Conservation (phyloP, 495 filamentous ascomycete species). For the Trypethelium eluteriae region DNA sequence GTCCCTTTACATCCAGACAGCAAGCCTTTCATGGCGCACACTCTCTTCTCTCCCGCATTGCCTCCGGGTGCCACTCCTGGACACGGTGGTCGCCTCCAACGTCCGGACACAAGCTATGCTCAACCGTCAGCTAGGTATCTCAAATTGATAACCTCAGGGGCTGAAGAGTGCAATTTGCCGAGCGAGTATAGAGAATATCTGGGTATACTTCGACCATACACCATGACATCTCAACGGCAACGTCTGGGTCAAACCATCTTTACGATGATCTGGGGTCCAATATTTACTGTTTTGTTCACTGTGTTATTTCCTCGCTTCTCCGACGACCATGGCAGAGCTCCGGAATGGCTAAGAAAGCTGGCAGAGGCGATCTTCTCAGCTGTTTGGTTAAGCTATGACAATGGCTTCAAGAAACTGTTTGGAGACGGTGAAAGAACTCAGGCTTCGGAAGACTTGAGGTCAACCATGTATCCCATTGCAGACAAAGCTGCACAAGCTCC, state of each 20-base stretch:
- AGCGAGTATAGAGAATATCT: slow-evolving; percentile 66
- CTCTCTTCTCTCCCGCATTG: slow-evolving; percentile 47
- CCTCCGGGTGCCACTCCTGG: slow-evolving; percentile 29
- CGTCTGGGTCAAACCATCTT: slow-evolving; percentile 56
- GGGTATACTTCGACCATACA: slow-evolving; percentile 56
- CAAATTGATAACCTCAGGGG: slow-evolving; percentile 65
- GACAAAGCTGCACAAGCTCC: neutral
- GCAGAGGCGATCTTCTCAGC: slow-evolving; percentile 43
- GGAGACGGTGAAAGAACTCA: slow-evolving; percentile 81
- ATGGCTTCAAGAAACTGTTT: slow-evolving; percentile 56
- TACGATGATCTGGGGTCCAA: slow-evolving; percentile 51
- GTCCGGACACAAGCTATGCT: slow-evolving; percentile 59
- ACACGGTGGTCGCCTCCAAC: slow-evolving; percentile 34
- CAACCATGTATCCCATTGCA: neutral
- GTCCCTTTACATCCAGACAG: slow-evolving; percentile 24
- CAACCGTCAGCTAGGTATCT: slow-evolving; percentile 82
- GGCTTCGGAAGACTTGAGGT: neutral
- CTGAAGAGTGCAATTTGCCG: slow-evolving; percentile 68
- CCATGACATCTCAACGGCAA: slow-evolving; percentile 58
- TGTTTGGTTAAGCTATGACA: slow-evolving; percentile 73
- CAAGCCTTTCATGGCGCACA: slow-evolving; percentile 44
- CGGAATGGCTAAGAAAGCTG: slow-evolving; percentile 54
- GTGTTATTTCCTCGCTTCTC: slow-evolving; percentile 42
- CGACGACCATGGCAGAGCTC: slow-evolving; percentile 57
- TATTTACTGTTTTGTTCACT: slow-evolving; percentile 44